Percentiles rank a stretch among this genome's conserved stretches.
phyloP scores from a whole-genome alignment of 495 filamentous ascomycete species.

The Penicillium herquei region DNA sequence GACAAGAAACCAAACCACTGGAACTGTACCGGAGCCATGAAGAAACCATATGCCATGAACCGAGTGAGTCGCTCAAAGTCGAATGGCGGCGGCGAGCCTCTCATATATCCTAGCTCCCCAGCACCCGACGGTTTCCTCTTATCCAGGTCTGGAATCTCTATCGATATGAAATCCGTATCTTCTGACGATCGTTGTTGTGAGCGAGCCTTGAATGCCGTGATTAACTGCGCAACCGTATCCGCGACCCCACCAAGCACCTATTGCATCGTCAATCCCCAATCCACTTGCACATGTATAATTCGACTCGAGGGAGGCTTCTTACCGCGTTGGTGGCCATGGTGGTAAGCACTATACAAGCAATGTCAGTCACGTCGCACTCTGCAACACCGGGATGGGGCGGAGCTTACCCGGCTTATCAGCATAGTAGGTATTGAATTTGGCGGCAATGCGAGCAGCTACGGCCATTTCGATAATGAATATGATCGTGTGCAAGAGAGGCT shows the following conservation, averaged over 20 bases:
- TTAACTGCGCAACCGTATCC: slow-evolving; percentile 91
- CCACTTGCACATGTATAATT: neutral
- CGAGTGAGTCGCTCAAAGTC: slow-evolving; percentile 90
- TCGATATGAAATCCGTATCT: slow-evolving; percentile 71
- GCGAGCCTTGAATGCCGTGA: slow-evolving; percentile 76
- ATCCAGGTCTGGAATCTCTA: slow-evolving; percentile 88
- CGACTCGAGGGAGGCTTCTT: slow-evolving; percentile 27
- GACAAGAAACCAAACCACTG: slow-evolving; percentile 92
- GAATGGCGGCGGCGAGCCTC: slow-evolving; percentile 72
- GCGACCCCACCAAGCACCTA: slow-evolving; percentile 85
- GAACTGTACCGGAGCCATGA: slow-evolving; percentile 95
- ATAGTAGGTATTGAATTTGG: slow-evolving; percentile 94
- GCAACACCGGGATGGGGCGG: slow-evolving; percentile 5
- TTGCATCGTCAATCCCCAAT: slow-evolving; percentile 13
- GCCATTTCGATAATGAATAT: slow-evolving; percentile 88
- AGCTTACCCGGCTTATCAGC: slow-evolving; percentile 71
- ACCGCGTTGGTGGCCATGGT: slow-evolving; percentile 99
- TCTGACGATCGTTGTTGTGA: slow-evolving; percentile 54
- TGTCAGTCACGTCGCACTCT: slow-evolving; percentile 27
- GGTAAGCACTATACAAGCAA: slow-evolving; percentile 66
- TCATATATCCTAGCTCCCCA: slow-evolving; percentile 67
- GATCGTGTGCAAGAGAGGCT: slow-evolving; percentile 86
- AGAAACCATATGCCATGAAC: slow-evolving; percentile 95
- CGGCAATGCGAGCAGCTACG: slow-evolving; percentile 72
- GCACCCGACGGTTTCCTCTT: slow-evolving; percentile 70